Evolutionary conservation across 2,329 filamentous ascomycete species (phyloP).

Genomic region (Zasmidium citrigriseum): DNA sequence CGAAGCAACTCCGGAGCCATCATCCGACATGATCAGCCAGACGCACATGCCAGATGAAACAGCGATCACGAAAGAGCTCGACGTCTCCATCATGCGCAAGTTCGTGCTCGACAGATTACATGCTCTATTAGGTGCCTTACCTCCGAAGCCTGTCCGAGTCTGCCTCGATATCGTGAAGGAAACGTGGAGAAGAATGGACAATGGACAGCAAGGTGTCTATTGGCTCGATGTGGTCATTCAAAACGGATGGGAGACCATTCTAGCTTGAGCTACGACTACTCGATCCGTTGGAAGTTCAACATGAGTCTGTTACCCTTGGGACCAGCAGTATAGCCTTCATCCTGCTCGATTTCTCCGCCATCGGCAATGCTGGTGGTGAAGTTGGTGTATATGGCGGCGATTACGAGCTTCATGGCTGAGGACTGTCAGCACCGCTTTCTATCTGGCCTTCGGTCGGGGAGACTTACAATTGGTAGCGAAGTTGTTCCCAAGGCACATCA

Average conservation of each 20-base stretch:
- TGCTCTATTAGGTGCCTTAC: slow-evolving; percentile 34
- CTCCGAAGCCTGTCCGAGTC: slow-evolving; percentile 54
- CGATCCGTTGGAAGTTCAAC: slow-evolving; percentile 4
- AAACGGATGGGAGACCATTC: slow-evolving; percentile 59
- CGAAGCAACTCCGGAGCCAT: background rate
- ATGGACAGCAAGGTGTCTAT: slow-evolving; percentile 48
- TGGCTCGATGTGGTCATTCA: slow-evolving; percentile 62
- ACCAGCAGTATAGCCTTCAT: slow-evolving; percentile 45
- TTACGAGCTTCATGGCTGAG: slow-evolving; percentile 39
- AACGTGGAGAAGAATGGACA: slow-evolving; percentile 55
- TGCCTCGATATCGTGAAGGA: slow-evolving; percentile 54
- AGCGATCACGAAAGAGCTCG: slow-evolving; percentile 3
- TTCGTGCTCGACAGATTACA: slow-evolving; percentile 21
- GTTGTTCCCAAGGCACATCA: slow-evolving; percentile 49
- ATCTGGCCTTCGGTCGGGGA: background rate
- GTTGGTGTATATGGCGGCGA: slow-evolving; percentile 70
- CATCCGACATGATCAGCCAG: background rate
- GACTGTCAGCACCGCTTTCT: background rate
- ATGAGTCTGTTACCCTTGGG: slow-evolving; percentile 32
- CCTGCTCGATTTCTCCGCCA: slow-evolving; percentile 40
- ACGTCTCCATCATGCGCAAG: slow-evolving; percentile 23
- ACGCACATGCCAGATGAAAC: background rate
- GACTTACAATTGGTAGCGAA: slow-evolving; percentile 36
- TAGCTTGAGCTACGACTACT: slow-evolving; percentile 41
- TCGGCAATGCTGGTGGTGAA: slow-evolving; percentile 43